Conservation (phyloP, 805 yeast species). For the Candida hungchunana region DNA sequence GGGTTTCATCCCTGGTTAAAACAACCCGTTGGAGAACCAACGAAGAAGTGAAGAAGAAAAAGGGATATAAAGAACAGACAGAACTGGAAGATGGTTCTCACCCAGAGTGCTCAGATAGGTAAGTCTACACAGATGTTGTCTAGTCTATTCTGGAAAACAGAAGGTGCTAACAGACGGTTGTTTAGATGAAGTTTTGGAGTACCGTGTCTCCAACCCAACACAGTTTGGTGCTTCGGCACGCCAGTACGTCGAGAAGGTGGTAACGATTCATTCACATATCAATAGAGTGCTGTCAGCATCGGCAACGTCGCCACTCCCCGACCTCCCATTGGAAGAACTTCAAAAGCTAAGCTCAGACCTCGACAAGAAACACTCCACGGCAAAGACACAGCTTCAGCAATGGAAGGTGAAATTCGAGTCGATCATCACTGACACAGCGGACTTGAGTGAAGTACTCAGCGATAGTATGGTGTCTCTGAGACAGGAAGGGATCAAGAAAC, state of each 20-base stretch:
- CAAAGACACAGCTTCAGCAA: conserved; percentile 12
- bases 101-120: not conserved
- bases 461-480: conserved; percentile 6
- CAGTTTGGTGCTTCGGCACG: conserved; percentile 7
- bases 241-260: conserved; percentile 3
- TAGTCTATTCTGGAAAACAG: too few species aligned
- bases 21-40: too few species aligned
- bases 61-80: too few species aligned
- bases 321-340: conserved; percentile 4
- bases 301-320: conserved; percentile 1
- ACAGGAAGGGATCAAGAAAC: conserved; percentile 12
- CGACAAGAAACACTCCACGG: conserved; percentile 7
- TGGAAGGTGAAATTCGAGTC: conserved; percentile 10
- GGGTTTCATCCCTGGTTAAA: too few species aligned
- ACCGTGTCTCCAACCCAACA: conserved; percentile 2
- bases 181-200: conserved; percentile 6
- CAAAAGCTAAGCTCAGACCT: conserved; percentile 7
- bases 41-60: too few species aligned
- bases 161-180: too few species aligned
- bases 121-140: too few species aligned
- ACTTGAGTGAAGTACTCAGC: conserved; percentile 3
- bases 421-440: conserved; percentile 3
- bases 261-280: conserved; percentile 2
- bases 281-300: conserved; percentile 3
- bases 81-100: not conserved